These are phyloP conservation scores for Phanerodontia chrysosporium DNA, from an alignment of 768 basidiomycete genomes.

Conservation along the genomic window DNA sequence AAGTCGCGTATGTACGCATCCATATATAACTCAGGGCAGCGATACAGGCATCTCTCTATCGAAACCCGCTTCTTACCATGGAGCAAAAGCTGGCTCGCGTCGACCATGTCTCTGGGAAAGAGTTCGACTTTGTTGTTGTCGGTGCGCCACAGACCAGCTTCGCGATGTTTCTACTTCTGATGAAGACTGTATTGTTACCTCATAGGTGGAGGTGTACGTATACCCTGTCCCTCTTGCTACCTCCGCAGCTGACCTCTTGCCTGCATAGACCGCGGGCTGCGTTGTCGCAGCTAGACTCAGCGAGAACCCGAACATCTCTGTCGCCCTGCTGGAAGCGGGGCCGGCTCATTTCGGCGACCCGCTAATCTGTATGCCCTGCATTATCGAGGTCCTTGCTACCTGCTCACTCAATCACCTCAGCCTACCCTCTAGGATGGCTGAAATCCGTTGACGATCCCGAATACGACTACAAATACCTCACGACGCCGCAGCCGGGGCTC, in stretches of 20 bases:
- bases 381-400: not conserved
- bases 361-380: not conserved
- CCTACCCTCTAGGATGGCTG: not conserved
- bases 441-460: constrained; percentile 9
- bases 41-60: too few relatives aligned
- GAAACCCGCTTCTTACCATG: too few relatives aligned
- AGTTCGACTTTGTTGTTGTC: constrained; percentile 21
- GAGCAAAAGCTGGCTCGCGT: constrained; percentile 9
- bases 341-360: too few relatives aligned
- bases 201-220: not conserved
- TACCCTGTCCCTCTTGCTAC: not conserved
- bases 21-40: too few relatives aligned
- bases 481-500: not conserved
- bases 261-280: not conserved
- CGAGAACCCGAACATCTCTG: too few relatives aligned
- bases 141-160: constrained; percentile 2
- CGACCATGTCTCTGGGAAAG: constrained; percentile 12
- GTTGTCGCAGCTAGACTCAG: too few relatives aligned
- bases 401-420: too few relatives aligned
- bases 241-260: not conserved
- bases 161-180: not conserved
- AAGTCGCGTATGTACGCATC: too few relatives aligned
- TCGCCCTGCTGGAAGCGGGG: too few relatives aligned
- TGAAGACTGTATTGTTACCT: too few relatives aligned
- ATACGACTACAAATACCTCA: constrained; percentile 17